Percentiles rank a stretch among this genome's conserved stretches.
Evolutionary conservation across 169 alveolate species (phyloP).

Genomic region (Plasmodium fragile): DNA sequence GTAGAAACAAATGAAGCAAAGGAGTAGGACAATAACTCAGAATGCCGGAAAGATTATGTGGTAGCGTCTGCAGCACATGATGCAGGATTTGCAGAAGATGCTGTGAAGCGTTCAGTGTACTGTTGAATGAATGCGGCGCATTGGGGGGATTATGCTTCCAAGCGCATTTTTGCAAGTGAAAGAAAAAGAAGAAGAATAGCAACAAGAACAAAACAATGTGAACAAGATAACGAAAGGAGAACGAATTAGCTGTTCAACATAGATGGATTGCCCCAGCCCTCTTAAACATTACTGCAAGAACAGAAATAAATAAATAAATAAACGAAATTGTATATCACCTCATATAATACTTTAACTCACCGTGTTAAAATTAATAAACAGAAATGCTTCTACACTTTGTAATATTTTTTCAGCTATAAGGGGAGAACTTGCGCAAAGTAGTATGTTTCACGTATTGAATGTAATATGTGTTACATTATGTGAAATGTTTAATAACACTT

Average conservation of each 20-base stretch:
- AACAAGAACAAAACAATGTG: too few relatives aligned
- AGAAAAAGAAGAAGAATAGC: not conserved
- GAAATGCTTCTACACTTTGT: not conserved
- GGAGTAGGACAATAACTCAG: not conserved
- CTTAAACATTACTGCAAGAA: too few relatives aligned
- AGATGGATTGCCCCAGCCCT: too few relatives aligned
- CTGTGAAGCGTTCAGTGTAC: not conserved
- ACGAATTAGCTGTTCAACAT: too few relatives aligned
- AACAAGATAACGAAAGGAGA: too few relatives aligned
- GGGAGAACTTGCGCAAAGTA: not conserved
- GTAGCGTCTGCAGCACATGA: not conserved
- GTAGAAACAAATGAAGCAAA: not conserved
- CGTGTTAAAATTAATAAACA: not conserved
- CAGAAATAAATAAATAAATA: too few relatives aligned
- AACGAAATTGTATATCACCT: not conserved
- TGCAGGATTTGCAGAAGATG: not conserved
- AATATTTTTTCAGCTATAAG: not conserved
- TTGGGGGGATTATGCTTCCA: not conserved
- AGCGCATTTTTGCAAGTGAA: not conserved
- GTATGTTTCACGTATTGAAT: not conserved
- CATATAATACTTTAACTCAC: not conserved
- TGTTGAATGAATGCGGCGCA: not conserved
- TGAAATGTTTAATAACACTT: not conserved
- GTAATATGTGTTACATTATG: not conserved
- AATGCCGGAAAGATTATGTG: not conserved